Evolutionary conservation across 192 early-diverging fungal species (phyloP), one percentile per base, ranked within the genome.

Genomic region (Rhizophagus clarus): DNA sequence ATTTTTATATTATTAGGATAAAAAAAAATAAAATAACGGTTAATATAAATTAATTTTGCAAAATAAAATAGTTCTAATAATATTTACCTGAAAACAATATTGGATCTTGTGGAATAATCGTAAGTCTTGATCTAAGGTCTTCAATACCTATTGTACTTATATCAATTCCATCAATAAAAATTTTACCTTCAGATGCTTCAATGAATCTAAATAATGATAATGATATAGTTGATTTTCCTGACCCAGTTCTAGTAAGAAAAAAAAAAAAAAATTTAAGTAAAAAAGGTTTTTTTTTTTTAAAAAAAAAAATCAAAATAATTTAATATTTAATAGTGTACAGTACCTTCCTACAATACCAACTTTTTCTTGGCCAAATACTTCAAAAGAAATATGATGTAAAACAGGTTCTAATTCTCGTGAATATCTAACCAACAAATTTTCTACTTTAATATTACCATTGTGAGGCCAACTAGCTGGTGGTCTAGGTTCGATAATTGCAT

Each of bases 321-420:
- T 15, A 74, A 56, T 20, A 29, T 11, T 26, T 1, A 40, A 8
- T 40, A 34, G 5, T 34, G 5, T 34, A 34, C 34, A 14, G 28
- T n/a, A 56, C 11, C 97, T 89, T 9, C 97, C 97, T 56, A 97
- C 95, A 63, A 98, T 93, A 45, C 96, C 97, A 80, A 99, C 92
- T 81, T 96, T 96, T 82, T 90, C 89, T 31, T 84, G 74, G 3
- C 92, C 88, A 4, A 84, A 84, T 67, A 96, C 91, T 1, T 84
- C 42, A 66, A 97, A 92, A 20, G 90, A 90, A 12, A 99, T 83
- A 69, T 90, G 83, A 37, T 89, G 83, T 68, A 94, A 93, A 28
- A 99, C 89, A 22, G 97, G 93, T 9, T 91, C 91, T 26, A 89
- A 85, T 24, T 93, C 94, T 42, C 92, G 91, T 26, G 93, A 87